Evolutionary conservation across 495 filamentous ascomycete genomes (phyloP).

Genomic region (Aspergillus sparsus): DNA sequence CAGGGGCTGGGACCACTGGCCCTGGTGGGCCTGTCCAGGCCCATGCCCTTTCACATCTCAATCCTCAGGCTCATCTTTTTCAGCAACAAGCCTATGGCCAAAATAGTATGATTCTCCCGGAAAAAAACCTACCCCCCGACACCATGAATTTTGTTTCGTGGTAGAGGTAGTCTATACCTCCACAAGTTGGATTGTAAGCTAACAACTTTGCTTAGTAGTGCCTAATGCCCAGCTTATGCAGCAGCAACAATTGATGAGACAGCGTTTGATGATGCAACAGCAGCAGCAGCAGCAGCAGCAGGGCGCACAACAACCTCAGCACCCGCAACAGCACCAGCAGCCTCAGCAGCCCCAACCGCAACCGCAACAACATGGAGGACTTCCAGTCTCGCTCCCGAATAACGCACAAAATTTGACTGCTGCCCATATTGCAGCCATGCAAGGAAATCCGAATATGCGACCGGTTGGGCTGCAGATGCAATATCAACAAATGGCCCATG

Average conservation of each 20-base stretch:
- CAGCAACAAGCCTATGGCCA: slow-evolving; percentile 56
- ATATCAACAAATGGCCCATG: slow-evolving; percentile 54
- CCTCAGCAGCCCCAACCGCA: slow-evolving; percentile 56
- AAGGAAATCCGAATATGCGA: slow-evolving; percentile 49
- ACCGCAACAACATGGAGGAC: slow-evolving; percentile 48
- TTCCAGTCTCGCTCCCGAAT: slow-evolving; percentile 58
- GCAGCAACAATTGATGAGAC: slow-evolving; percentile 35
- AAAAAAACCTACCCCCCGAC: background rate
- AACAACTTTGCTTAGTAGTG: slow-evolving; percentile 32
- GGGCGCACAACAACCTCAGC: slow-evolving; percentile 22
- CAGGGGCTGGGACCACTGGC: slow-evolving; percentile 55
- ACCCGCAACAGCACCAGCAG: slow-evolving; percentile 41
- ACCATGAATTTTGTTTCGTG: background rate
- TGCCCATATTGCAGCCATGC: slow-evolving; percentile 59
- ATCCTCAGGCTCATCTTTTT: slow-evolving; percentile 66
- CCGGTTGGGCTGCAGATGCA: slow-evolving; percentile 45
- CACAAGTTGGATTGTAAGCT: background rate
- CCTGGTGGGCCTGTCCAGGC: slow-evolving; percentile 62
- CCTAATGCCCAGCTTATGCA: slow-evolving; percentile 56
- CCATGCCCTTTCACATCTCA: slow-evolving; percentile 80
- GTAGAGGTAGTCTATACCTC: too few species aligned
- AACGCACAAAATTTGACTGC: slow-evolving; percentile 58
- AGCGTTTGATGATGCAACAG: slow-evolving; percentile 29
- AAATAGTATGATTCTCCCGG: slow-evolving; percentile 38
- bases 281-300: slow-evolving; percentile 27